Evolutionary conservation across 495 filamentous ascomycete genomes (phyloP), one percentile per base, ranked within the genome.

Genomic region (Rostrohypoxylon terebratum): DNA sequence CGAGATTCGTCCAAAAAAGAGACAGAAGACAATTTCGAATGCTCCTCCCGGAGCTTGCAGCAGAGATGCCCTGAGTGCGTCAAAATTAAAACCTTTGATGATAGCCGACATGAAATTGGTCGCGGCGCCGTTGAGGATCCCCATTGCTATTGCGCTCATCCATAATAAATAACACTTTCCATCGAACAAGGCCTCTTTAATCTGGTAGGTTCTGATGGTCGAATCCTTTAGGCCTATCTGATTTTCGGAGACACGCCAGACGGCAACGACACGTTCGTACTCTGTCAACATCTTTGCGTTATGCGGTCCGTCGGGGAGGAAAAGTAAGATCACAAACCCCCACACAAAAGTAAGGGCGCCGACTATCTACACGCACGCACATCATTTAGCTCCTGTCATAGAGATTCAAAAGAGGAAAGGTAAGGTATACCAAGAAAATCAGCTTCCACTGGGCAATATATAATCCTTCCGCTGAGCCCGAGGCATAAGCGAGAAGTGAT

Each of bases 301-400:
- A 25, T 76, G 74, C 13, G 74, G 74, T 21, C 74, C 74, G 14
- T 76, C 74, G 59, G 81, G 72, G 25, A 83, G 73, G 16, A 75
- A 73, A 25, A 75, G 71, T 14, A 77, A 58, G 55, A 83, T 78
- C 50, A 83, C 72, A 31, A 78, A 77, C 0, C 74, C 73, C 81
- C 81, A 83, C 7, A 77, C 28, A 57, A 86, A 81, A 34, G 83
- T 87, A n/a, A 87, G 71, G 1, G 82, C 73, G 5, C 86, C 86
- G 51, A 85, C 84, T 14, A 76, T 76, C 74, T 76, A 66, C 34
- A 59, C 10, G 23, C 34, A 59, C 10, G 21, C 3, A 21, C 10
- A n/a, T 25, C n/a, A 14, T 38, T 68, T 62, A 73, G 63, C 21
- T 4, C 8, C 9, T 31, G 5, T 25, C 11, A 14, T 16, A 38